Evolutionary conservation across 2,329 filamentous ascomycete species (phyloP).

Genomic region (Diaporthe citriasiana): DNA sequence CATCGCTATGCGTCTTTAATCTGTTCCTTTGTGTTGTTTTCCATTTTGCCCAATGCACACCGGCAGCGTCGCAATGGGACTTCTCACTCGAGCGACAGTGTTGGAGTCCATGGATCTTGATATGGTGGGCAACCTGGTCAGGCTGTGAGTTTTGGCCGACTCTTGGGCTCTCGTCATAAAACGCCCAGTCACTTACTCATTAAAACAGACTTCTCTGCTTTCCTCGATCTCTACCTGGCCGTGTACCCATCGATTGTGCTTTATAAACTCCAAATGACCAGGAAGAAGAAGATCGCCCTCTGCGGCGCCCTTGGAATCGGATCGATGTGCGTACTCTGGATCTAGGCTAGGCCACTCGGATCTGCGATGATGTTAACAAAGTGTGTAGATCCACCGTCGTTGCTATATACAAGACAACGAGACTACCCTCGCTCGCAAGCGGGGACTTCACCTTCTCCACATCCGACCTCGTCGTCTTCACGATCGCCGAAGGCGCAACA

Average conservation of each 20-base stretch:
- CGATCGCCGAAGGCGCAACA: slow-evolving; percentile 53
- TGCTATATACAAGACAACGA: slow-evolving; percentile 52
- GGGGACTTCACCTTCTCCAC: slow-evolving; percentile 51
- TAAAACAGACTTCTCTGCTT: slow-evolving; percentile 51
- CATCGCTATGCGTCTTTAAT: slow-evolving; percentile 48
- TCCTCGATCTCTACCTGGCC: slow-evolving; percentile 59
- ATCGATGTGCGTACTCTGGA: slow-evolving; percentile 50
- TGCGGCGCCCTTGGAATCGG: slow-evolving; percentile 44
- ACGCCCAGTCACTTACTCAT: not conserved
- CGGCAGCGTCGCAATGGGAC: slow-evolving; percentile 56
- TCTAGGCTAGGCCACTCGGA: not conserved
- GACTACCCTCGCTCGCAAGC: slow-evolving; percentile 47
- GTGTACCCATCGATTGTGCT: slow-evolving; percentile 57
- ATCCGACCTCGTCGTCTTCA: slow-evolving; percentile 59
- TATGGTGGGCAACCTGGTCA: slow-evolving; percentile 57
- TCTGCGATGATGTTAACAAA: not conserved
- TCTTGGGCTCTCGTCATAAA: not conserved
- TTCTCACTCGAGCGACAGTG: slow-evolving; percentile 51
- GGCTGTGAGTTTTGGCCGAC: slow-evolving; percentile 50
- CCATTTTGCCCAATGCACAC: slow-evolving; percentile 59
- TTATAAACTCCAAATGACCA: slow-evolving; percentile 53
- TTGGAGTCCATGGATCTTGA: slow-evolving; percentile 53
- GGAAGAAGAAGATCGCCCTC: slow-evolving; percentile 58
- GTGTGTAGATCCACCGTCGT: slow-evolving; percentile 46
- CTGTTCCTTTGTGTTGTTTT: slow-evolving; percentile 55